A percentile compares a stretch with the other conserved stretches of the same genome.
Conservation (phyloP, 768 basidiomycete species). For the Lactarius pseudohatsudake region DNA sequence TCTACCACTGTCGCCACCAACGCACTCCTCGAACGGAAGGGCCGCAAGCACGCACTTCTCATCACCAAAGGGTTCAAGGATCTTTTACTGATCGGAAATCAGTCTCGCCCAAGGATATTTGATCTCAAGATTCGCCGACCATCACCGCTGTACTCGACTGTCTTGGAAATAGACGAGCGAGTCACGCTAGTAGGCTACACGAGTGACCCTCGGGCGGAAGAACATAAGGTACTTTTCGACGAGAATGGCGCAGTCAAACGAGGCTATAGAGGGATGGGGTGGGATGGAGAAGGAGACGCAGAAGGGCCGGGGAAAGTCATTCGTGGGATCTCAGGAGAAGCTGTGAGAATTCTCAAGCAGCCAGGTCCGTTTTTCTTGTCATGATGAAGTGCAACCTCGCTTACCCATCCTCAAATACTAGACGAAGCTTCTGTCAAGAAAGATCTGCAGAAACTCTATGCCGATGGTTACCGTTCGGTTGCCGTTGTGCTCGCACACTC, state of each 20-base stretch:
- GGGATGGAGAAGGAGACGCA: slow-evolving; percentile 67
- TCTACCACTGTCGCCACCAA: slow-evolving; percentile 97
- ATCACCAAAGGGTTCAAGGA: slow-evolving; percentile 93
- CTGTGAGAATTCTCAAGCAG: slow-evolving; percentile 75
- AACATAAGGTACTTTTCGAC: slow-evolving; percentile 75
- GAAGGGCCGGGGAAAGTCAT: slow-evolving; percentile 83
- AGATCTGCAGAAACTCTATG: slow-evolving; percentile 71
- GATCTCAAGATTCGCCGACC: slow-evolving; percentile 87
- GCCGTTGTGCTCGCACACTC: slow-evolving; percentile 92
- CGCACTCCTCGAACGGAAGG: slow-evolving; percentile 92
- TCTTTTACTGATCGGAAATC: slow-evolving; percentile 90
- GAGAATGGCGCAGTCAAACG: slow-evolving; percentile 63
- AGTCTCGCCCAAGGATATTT: slow-evolving; percentile 92
- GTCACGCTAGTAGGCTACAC: slow-evolving; percentile 94
- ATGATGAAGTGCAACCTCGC: slow-evolving; percentile 9
- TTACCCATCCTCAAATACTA: slow-evolving; percentile 31
- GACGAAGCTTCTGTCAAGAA: slow-evolving; percentile 53
- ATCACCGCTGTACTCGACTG: slow-evolving; percentile 70
- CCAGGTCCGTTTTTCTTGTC: slow-evolving; percentile 49
- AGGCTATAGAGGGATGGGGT: slow-evolving; percentile 75
- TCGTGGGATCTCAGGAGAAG: slow-evolving; percentile 82
- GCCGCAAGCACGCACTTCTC: slow-evolving; percentile 85
- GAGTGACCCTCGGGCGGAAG: slow-evolving; percentile 79
- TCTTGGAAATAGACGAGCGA: slow-evolving; percentile 83
- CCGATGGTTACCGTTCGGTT: slow-evolving; percentile 81